Evolutionary conservation across 192 early-diverging fungal genomes (phyloP).

Genomic region (Allomyces macrogynus): DNA sequence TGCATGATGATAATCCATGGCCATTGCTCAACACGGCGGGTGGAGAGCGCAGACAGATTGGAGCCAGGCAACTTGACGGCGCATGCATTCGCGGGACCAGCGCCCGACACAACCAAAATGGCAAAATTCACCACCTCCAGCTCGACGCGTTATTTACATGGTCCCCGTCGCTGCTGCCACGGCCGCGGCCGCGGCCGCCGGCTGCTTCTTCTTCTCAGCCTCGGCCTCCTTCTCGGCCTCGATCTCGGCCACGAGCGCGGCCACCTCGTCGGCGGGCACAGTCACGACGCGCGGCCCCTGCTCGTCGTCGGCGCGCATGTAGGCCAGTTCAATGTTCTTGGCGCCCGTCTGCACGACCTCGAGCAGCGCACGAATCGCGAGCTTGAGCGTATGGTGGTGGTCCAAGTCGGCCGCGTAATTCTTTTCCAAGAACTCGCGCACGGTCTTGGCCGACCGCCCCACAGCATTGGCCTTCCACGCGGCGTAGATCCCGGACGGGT

Average conservation of each 20-base stretch:
- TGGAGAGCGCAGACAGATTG: too few relatives aligned
- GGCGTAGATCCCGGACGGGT: slow-evolving; percentile 95
- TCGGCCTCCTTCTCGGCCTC: slow-evolving; percentile 82
- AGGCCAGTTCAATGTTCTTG: slow-evolving; percentile 96
- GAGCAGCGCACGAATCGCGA: slow-evolving; percentile 73
- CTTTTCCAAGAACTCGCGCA: slow-evolving; percentile 96
- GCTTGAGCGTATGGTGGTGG: slow-evolving; percentile 64
- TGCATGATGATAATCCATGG: too few relatives aligned
- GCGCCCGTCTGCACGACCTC: slow-evolving; percentile 98
- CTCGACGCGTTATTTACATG: too few relatives aligned
- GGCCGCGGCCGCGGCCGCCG: not conserved
- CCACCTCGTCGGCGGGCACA: slow-evolving; percentile 50
- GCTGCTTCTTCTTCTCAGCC: slow-evolving; percentile 57
- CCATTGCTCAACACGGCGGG: too few relatives aligned
- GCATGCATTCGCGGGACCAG: too few relatives aligned
- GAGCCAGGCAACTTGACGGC: too few relatives aligned
- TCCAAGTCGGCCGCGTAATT: slow-evolving; percentile 75
- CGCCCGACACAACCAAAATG: too few relatives aligned
- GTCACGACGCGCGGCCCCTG: too few relatives aligned
- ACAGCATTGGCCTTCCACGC: slow-evolving; percentile 98
- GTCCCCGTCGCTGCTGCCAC: not conserved
- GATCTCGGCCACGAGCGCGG: slow-evolving; percentile 47
- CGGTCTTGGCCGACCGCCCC: slow-evolving; percentile 88
- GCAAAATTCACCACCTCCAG: too few relatives aligned
- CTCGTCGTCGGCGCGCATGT: slow-evolving; percentile 52